phyloP scores from a whole-genome alignment of 441 rosid species.

The Mallotus repandus region DNA sequence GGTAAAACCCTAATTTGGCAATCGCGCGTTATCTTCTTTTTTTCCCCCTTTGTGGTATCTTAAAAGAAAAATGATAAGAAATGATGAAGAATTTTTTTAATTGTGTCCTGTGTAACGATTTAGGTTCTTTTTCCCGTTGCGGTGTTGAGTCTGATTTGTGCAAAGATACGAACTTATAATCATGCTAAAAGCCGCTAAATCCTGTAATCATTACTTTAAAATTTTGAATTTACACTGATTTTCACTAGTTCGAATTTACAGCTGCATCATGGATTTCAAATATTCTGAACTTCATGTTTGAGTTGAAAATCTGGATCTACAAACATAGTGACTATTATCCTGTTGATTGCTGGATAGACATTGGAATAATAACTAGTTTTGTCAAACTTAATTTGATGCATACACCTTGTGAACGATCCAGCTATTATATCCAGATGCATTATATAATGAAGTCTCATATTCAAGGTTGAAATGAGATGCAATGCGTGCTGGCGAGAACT shows the following conservation, averaged over 20 bases:
- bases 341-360: too few relatives aligned
- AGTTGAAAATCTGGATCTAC: too few relatives aligned
- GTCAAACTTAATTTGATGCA: neutral
- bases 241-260: too few relatives aligned
- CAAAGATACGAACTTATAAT: too few relatives aligned
- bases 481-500: slow-evolving; percentile 96
- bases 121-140: too few relatives aligned
- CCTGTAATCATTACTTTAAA: too few relatives aligned
- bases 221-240: too few relatives aligned
- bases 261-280: too few relatives aligned
- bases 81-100: neutral
- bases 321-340: too few relatives aligned
- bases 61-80: neutral
- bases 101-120: neutral
- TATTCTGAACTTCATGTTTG: too few relatives aligned
- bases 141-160: too few relatives aligned
- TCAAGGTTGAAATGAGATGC: slow-evolving; percentile 76
- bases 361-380: neutral
- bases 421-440: slow-evolving; percentile 18
- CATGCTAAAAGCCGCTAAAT: too few relatives aligned
- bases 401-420: slow-evolving; percentile 10
- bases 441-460: slow-evolving; percentile 21
- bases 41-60: neutral
- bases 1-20: slow-evolving; percentile 3
- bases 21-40: neutral